phyloP scores from a whole-genome alignment of 805 yeast genomes.

The Schizosaccharomyces osmophilus region DNA sequence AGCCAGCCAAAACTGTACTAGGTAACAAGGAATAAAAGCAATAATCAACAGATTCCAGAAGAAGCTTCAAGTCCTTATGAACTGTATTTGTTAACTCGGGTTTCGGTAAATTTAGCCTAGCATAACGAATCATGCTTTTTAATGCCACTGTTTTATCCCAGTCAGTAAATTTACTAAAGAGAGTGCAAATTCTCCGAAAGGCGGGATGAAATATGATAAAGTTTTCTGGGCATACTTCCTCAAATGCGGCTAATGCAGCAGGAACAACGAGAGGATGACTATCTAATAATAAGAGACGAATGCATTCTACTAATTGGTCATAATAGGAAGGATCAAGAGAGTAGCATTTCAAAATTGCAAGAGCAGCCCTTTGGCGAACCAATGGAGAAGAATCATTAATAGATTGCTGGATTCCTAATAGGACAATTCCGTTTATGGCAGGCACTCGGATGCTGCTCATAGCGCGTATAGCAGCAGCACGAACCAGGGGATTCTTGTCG shows the following conservation, averaged over 20 bases:
- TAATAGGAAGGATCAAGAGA: constrained; percentile 21
- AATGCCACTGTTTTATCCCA: constrained; percentile 41
- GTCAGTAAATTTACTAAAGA: constrained; percentile 30
- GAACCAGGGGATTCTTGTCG: constrained; percentile 40
- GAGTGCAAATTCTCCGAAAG: constrained; percentile 32
- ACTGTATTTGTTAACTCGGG: constrained; percentile 5
- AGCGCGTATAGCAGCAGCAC: constrained; percentile 55
- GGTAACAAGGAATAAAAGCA: neutral
- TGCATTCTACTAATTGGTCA: constrained; percentile 23
- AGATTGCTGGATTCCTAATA: constrained; percentile 46
- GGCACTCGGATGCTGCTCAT: constrained; percentile 64
- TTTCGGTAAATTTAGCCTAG: constrained; percentile 22
- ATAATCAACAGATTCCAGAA: neutral
- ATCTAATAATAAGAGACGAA: constrained; percentile 39
- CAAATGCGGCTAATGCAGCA: constrained; percentile 34
- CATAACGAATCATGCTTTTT: constrained; percentile 42
- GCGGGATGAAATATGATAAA: constrained; percentile 50
- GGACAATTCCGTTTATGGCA: constrained; percentile 55
- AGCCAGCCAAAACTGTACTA: constrained; percentile 4
- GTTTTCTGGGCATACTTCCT: constrained; percentile 28
- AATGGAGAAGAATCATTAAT: constrained; percentile 45
- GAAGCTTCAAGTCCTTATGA: neutral
- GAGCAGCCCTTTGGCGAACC: constrained; percentile 60
- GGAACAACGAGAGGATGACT: constrained; percentile 42
- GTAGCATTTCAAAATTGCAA: constrained; percentile 39